Base-by-base conservation (phyloP, 805 yeast genomes). In the Myxozyma vanderwaltii region DNA sequence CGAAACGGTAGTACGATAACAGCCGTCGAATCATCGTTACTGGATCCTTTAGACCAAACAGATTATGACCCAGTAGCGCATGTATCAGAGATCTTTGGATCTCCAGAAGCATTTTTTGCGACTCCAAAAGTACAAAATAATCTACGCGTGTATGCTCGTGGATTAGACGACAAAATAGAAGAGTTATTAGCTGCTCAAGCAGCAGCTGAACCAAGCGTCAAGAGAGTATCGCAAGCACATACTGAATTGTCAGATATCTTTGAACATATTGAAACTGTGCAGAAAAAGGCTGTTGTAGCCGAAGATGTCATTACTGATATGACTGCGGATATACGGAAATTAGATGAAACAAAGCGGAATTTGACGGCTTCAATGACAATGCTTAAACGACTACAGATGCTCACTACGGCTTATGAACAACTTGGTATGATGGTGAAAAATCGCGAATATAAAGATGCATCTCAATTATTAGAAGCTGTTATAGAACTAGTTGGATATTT, bases 301-400 rank as follows among this genome's bases (percentile, higher is more conserved):
- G 90, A 86, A 60, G 61, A 72, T 3, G 79, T 84, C 2, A 89
- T 91, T 56, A 77, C 85, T 12, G 72, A 70, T 2, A 86, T 90
- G 82, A 92, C 97, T 0, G 78, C 82, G 3, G 86, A 86, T 40
- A 91, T 94, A 62, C 87, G 89, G 66, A 75, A 79, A 23, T 77
- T 94, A 59, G 98, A 94, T 72, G 82, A 82, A 51, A 85, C 91
- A 36, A 94, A 94, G 76, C 83, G 82, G 70, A 94, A 94, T 71
- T 76, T 94, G 50, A 91, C 90, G 1, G 78, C 84, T 27, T 83
- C 94, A 10, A 89, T 94, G 88, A 89, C 95, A 0, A 84, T 91
- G 38, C 77, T 92, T 65, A 89, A 92, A 68, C 81, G 96, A 62
- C 77, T 94, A 39, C 96, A 91, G 69, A 91, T 91, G 89, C 77